Conservation (phyloP, 2,329 filamentous ascomycete species). For the Colletotrichum sp. region DNA sequence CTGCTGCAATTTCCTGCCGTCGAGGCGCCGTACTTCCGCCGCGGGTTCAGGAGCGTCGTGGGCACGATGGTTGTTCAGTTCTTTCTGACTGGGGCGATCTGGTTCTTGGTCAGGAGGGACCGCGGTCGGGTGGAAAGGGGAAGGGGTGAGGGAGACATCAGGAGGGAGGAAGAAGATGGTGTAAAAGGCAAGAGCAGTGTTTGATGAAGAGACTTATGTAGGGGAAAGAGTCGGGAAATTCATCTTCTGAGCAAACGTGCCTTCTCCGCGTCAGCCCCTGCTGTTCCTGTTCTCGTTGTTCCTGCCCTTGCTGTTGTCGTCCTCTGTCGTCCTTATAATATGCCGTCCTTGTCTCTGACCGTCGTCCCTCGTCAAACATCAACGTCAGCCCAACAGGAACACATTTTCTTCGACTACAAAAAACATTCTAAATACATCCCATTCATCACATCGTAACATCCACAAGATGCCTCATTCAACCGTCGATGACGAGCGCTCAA, state of each 20-base stretch:
- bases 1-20: slow-evolving; percentile 42
- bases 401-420: neutral
- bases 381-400: neutral
- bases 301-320: neutral
- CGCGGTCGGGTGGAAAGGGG: neutral
- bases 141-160: neutral
- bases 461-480: neutral
- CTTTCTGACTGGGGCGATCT: slow-evolving; percentile 5
- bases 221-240: neutral
- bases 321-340: neutral
- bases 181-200: neutral
- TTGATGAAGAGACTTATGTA: neutral
- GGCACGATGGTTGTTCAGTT: slow-evolving; percentile 38
- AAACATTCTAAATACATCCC: neutral
- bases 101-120: slow-evolving; percentile 2
- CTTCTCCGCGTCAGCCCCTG: neutral
- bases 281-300: neutral
- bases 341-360: neutral
- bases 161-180: neutral
- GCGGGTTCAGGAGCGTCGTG: slow-evolving; percentile 33
- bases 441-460: neutral
- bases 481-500: neutral
- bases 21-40: slow-evolving; percentile 36
- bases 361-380: neutral
- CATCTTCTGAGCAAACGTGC: neutral